Base-by-base conservation (phyloP, 345 rosid species). In the Salix viminalis region DNA sequence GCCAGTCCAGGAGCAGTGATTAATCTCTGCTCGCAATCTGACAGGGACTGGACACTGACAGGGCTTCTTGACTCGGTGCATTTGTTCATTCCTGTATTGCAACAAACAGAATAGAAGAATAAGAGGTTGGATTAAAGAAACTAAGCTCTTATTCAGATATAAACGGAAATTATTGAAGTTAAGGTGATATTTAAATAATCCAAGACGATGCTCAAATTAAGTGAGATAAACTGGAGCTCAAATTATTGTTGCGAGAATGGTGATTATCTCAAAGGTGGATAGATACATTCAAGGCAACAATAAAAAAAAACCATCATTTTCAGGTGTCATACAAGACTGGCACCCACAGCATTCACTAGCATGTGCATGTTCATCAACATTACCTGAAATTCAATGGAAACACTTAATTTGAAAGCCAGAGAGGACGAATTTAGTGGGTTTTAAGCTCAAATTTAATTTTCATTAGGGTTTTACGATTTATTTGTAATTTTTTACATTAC, bases 61-160 rank as follows among this genome's bases (percentile, higher is more conserved):
- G 91, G 90, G 73, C 92, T 87, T 78, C 84, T 79, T 72, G 85
- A 76, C 39, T 84, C 91, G 7, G 69, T 28, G n/a, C 79, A 30
- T 75, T 81, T 89, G 78, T 75, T 82, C 58, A 58, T 83, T 82
- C 86, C 94, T 89, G 79, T 75, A 83, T 73, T 64, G 67, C 65
- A 76, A 72, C 68, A n/a, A 52, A 67, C 72, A 24, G 11, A 34
- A 42, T 5, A 16, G 56, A 15, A 61, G 11, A 37, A 62, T 60
- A 32, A 70, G 18, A 42, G 6, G 18, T 7, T 39, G 66, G 37
- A 39, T 19, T 19, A 23, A n/a, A 39, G 46, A 67, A 9, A 37
- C 5, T 37, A 11, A 9, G n/a, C 4, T 65, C 34, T 65, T 15
- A 30, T 34, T 32, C 70, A 34, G 9, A 21, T 39, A 67, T 19